A percentile compares a stretch with the other conserved stretches of the same genome.
These are phyloP conservation scores for Filosporella fistucella DNA, from an alignment of 495 filamentous ascomycete genomes.

Conservation along the genomic window DNA sequence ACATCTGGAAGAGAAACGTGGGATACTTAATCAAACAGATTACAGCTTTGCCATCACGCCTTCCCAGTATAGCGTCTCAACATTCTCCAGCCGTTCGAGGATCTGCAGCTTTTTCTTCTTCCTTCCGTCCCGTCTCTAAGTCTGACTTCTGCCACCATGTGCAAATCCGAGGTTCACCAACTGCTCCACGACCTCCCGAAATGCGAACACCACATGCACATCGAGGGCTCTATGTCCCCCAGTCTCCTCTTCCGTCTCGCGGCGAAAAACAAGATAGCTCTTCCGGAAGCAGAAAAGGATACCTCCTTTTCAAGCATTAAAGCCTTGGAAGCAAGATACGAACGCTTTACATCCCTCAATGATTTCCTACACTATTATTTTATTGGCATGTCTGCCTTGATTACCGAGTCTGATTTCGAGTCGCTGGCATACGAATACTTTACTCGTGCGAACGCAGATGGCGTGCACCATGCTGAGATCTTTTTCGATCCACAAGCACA, in stretches of 20 bases:
- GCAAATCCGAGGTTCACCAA: constrained; percentile 44
- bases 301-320: constrained; percentile 55
- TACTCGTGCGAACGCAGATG: constrained; percentile 54
- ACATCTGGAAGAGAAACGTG: no score
- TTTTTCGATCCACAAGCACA: constrained; percentile 83
- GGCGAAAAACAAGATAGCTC: constrained; percentile 51
- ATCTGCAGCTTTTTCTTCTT: no score
- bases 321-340: constrained; percentile 55
- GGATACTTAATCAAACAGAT: no score
- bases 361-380: constrained; percentile 80
- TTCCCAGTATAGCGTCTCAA: no score
- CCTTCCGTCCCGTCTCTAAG: not conserved
- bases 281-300: constrained; percentile 52
- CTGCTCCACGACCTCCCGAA: constrained; percentile 68
- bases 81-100: no score
- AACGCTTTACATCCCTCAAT: constrained; percentile 62
- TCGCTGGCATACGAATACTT: constrained; percentile 74
- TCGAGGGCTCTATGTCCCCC: constrained; percentile 68
- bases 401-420: constrained; percentile 59
- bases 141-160: constrained; percentile 34
- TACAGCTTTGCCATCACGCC: no score
- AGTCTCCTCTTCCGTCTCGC: constrained; percentile 66
- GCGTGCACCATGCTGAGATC: constrained; percentile 70
- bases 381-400: constrained; percentile 67
- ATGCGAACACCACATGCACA: constrained; percentile 76